These are phyloP conservation scores for Entophlyctis helioformis DNA, from an alignment of 192 early-diverging fungal species.

Conservation along the genomic window DNA sequence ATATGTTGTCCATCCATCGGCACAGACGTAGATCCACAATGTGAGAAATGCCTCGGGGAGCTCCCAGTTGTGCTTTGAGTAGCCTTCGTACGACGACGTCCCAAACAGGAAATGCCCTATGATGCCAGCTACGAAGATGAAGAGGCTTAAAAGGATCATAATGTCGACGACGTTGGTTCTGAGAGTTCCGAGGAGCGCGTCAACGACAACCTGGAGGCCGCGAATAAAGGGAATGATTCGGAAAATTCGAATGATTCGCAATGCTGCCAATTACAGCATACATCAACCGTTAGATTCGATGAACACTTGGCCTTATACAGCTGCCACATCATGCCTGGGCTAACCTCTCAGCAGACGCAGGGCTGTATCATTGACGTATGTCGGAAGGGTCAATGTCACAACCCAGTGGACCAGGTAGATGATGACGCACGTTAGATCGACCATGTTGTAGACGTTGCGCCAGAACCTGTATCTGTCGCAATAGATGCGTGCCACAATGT, in stretches of 20 bases:
- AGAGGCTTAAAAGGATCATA: conserved; percentile 23
- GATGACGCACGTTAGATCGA: too few relatives aligned
- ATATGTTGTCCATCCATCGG: conserved; percentile 28
- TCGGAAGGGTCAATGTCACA: too few relatives aligned
- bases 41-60: conserved; percentile 17
- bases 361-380: too few relatives aligned
- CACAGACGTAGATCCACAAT: conserved; percentile 24
- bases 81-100: conserved; percentile 7
- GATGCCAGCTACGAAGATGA: conserved; percentile 32
- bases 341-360: too few relatives aligned
- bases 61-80: conserved; percentile 10
- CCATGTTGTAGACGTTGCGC: too few relatives aligned
- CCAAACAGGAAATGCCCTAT: conserved; percentile 37
- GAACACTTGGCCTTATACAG: too few relatives aligned
- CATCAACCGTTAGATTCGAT: too few relatives aligned
- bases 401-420: too few relatives aligned
- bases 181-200: conserved; percentile 26
- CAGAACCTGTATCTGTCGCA: too few relatives aligned
- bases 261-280: conserved; percentile 1
- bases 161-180: conserved; percentile 25
- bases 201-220: conserved; percentile 27
- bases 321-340: too few relatives aligned
- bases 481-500: conserved; percentile 3
- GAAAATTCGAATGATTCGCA: conserved; percentile 13
- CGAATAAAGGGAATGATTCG: conserved; percentile 14